Conservation (phyloP, 2,329 filamentous ascomycete genomes). For the Macrophomina phaseolina region DNA sequence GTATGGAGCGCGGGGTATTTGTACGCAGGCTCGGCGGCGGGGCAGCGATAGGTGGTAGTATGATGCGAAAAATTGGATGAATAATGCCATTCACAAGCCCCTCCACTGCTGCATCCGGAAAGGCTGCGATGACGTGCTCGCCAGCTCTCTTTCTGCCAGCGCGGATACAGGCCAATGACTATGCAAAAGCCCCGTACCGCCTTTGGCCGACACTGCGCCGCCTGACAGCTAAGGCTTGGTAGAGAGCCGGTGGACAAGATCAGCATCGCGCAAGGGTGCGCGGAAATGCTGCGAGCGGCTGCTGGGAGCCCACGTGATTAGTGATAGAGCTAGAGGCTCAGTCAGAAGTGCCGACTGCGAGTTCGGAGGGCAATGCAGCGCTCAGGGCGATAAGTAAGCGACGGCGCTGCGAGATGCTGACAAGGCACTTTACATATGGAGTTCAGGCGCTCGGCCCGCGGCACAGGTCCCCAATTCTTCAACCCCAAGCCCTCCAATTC, state of each 20-base stretch:
- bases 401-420: background rate
- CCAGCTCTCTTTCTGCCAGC: conserved; percentile 12
- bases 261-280: conserved; percentile 18
- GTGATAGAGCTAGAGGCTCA: background rate
- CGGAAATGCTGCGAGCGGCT: conserved; percentile 2
- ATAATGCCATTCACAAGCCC: conserved; percentile 22
- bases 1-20: conserved; percentile 23
- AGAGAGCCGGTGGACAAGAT: conserved; percentile 8
- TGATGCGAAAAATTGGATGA: conserved; percentile 27
- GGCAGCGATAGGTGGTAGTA: conserved; percentile 10
- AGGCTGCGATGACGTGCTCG: conserved; percentile 22
- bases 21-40: conserved; percentile 10
- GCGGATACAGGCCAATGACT: background rate
- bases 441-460: too few relatives aligned
- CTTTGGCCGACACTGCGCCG: conserved; percentile 1
- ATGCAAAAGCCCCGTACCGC: background rate
- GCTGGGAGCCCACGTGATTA: background rate
- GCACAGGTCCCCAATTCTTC: background rate
- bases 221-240: conserved; percentile 16
- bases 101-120: conserved; percentile 8
- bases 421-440: background rate
- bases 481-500: background rate
- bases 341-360: background rate
- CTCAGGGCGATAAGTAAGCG: background rate
- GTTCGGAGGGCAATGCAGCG: background rate